phyloP scores from a whole-genome alignment of 2,329 filamentous ascomycete species.

The Hortaea werneckii region DNA sequence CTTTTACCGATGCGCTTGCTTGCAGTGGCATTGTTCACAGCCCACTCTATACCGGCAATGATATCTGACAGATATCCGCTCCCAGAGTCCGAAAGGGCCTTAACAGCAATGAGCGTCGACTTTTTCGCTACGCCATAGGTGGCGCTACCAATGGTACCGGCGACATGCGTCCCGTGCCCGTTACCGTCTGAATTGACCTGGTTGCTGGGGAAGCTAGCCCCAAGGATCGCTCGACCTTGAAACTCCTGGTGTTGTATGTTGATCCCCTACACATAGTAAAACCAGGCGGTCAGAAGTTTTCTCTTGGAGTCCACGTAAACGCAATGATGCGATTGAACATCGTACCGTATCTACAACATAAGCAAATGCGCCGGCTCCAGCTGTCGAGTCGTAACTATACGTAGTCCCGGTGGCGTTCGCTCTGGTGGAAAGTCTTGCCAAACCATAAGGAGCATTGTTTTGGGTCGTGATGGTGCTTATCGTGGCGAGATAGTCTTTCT shows the following conservation, averaged over 20 bases:
- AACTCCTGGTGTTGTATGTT: not conserved
- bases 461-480: not conserved
- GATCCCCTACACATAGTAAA: not conserved
- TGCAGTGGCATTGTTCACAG: not conserved
- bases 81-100: slow-evolving; percentile 35
- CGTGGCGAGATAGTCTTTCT: not conserved
- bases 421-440: not conserved
- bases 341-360: not conserved
- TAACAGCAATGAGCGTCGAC: slow-evolving; percentile 47
- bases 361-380: not conserved
- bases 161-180: not conserved
- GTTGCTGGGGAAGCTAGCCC: not conserved
- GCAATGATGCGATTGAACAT: not conserved
- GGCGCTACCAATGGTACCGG: slow-evolving; percentile 43
- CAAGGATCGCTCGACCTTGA: not conserved
- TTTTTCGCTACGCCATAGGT: slow-evolving; percentile 54
- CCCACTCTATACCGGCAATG: not conserved
- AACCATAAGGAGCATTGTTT: not conserved
- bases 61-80: slow-evolving; percentile 28
- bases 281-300: too few relatives aligned
- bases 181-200: not conserved
- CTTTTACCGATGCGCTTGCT: not conserved
- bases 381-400: not conserved
- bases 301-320: too few relatives aligned
- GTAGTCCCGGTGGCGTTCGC: not conserved